Evolutionary conservation across 495 filamentous ascomycete genomes (phyloP), one percentile per base, ranked within the genome.

Genomic region (Saxophila tyrrhenica): DNA sequence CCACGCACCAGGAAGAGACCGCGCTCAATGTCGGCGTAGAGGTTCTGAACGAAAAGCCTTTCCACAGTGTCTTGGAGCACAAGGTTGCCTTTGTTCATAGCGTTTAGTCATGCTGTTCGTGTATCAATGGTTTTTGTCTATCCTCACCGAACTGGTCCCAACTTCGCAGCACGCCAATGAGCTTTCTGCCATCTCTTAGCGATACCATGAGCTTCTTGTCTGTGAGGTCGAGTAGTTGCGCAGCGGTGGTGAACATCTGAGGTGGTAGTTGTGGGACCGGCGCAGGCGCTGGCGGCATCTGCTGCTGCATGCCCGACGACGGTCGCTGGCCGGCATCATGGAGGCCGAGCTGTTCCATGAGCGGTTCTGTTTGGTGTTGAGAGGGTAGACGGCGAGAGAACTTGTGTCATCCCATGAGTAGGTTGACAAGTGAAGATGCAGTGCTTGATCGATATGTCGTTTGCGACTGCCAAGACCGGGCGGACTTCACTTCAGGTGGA

Each of bases 241-340:
- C 89, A 42, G 92, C 90, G 2, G 92, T 98, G 16, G 94, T 95
- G 73, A 98, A 98, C 89, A 97, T 96, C 74, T 98, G 87, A 45
- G 81, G 80, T 3, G 82, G 85, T 35, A 89, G 71, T 57, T 82
- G 79, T 2, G 72, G 65, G 15, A 68, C 61, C 52, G 68, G 63
- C 59, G 78, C 21, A 66, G 45, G 56, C n/a, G 11, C 44, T 22
- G 38, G n/a, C 8, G 32, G 44, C 45, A 48, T 48, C 21, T 48
- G 45, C 7, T 35, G 5, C 20, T 48, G 46, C 13, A 15, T 39
- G 25, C 17, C 15, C 11, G 56, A 50, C 21, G 41, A 25, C 13
- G 25, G 38, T 19, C 29, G 48, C 3, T 45, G 43, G n/a, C 39
- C 53, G 9, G 55, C 43, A 49, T 58, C 58, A 44, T 61, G 55